Evolutionary conservation across 2,329 filamentous ascomycete genomes (phyloP).

Genomic region (Cordyceps fumosorosea): DNA sequence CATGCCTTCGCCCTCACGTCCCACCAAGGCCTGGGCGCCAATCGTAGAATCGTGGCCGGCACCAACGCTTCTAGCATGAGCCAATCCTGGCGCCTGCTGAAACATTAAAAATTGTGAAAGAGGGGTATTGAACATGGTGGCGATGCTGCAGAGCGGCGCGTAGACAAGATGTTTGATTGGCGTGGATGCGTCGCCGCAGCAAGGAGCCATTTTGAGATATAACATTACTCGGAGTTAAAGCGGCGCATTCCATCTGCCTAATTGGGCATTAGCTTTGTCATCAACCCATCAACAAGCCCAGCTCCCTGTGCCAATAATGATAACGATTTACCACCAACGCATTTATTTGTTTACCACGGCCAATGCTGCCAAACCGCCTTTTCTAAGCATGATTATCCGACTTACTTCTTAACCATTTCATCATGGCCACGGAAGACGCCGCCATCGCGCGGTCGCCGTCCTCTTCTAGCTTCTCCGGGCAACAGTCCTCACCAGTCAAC

Average conservation of each 20-base stretch:
- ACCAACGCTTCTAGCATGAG: too few relatives aligned
- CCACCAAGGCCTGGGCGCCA: too few relatives aligned
- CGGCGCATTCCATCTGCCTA: not conserved
- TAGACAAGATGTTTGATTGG: not conserved
- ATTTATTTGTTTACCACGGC: too few relatives aligned
- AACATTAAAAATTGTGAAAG: not conserved
- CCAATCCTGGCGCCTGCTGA: not conserved
- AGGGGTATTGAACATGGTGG: not conserved
- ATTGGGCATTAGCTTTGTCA: not conserved
- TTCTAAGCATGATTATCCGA: not conserved
- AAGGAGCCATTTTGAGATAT: not conserved
- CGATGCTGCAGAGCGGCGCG: not conserved
- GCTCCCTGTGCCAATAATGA: too few relatives aligned
- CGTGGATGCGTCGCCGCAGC: not conserved
- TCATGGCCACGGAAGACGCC: not conserved
- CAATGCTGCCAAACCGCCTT: not conserved
- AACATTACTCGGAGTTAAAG: not conserved
- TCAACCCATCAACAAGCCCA: not conserved
- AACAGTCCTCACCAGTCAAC: rapidly evolving
- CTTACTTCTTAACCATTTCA: not conserved
- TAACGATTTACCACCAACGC: too few relatives aligned
- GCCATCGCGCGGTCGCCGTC: not conserved
- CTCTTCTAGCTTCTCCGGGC: too few relatives aligned
- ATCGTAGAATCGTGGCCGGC: too few relatives aligned
- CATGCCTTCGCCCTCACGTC: too few relatives aligned